Evolutionary conservation across 805 yeast species (phyloP), one percentile per base, ranked within the genome.

Genomic region (Ascoidea tarda): DNA sequence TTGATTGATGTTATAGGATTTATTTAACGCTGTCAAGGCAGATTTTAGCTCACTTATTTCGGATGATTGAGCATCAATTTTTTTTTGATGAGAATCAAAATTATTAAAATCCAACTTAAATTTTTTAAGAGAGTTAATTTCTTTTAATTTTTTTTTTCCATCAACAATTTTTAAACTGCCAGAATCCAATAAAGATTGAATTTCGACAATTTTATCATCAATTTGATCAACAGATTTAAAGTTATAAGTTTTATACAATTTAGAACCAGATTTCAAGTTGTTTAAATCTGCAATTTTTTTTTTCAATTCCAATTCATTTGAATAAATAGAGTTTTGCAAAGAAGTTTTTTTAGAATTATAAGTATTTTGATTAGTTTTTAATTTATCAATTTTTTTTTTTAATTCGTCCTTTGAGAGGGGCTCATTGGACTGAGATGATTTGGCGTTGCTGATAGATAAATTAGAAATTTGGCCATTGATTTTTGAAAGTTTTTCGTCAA

Each of bases 161-260:
- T 91, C 96, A 52, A 89, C 97, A 63, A 93, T 79, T 61, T 87
- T 79, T 65, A 93, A 74, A 49, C 75, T 69, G 57, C 98, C 98
- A 50, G 84, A 69, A 53, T 85, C 87, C 56, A 93, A 82, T 59
- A 76, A 73, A 47, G 75, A 76, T 66, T 93, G 97, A 63, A 88
- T 77, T 58, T 72, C 73, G 54, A 66, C 64, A 62, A 86, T 74
- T 67, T 82, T 79, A 54, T 72, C 71, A 60, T 85, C 89, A 59
- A 86, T 82, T 57, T 86, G 95, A 45, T 71, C 81, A 55, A 75
- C 77, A 49, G 73, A 70, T 66, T 81, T 82, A 76, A 79, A 90
- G 59, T 71, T 78, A 38, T 21, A 21, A 21, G 28, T 21, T 21
- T 21, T 21, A 21, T 21, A 21, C 28, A 21, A 21, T 21, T 48